These are phyloP conservation scores for Clarkia xantiana DNA, from an alignment of 345 rosid genomes.

Conservation along the genomic window DNA sequence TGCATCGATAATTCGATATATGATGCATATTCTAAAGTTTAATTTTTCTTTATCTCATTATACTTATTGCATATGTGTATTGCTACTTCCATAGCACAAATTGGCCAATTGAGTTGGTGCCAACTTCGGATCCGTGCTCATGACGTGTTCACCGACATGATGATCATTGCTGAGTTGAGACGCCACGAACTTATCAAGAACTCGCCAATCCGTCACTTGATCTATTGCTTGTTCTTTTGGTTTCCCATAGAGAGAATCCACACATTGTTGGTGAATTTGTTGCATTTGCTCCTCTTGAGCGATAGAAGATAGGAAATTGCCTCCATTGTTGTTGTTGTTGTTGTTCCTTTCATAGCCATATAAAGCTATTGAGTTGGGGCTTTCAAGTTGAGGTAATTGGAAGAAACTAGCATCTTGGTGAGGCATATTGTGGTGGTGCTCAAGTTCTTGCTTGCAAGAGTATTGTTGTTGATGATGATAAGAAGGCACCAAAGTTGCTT, in stretches of 20 bases:
- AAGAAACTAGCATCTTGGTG: slow-evolving; percentile 36
- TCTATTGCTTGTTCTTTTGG: slow-evolving; percentile 44
- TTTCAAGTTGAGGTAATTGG: slow-evolving; percentile 72
- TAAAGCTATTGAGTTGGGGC: slow-evolving; percentile 43
- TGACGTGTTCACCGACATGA: slow-evolving; percentile 27
- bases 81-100: slow-evolving; percentile 83
- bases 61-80: slow-evolving; percentile 3
- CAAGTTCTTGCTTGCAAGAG: slow-evolving; percentile 76
- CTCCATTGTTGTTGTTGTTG: slow-evolving; percentile 23
- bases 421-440: slow-evolving; percentile 32
- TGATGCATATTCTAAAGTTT: too few relatives aligned
- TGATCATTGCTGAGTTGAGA: slow-evolving; percentile 89
- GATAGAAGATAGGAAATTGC: slow-evolving; percentile 38
- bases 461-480: slow-evolving; percentile 40
- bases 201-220: slow-evolving; percentile 89
- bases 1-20: too few relatives aligned
- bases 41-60: too few relatives aligned
- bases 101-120: slow-evolving; percentile 44
- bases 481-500: slow-evolving; percentile 24
- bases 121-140: slow-evolving; percentile 16
- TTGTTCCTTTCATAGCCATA: slow-evolving; percentile 23
- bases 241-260: slow-evolving; percentile 29
- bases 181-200: slow-evolving; percentile 89
- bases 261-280: slow-evolving; percentile 31
- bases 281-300: slow-evolving; percentile 41